A percentile compares a stretch with the other conserved stretches of the same genome.
Conservation (phyloP, 2,329 filamentous ascomycete species). For the Neobulgaria alba region DNA sequence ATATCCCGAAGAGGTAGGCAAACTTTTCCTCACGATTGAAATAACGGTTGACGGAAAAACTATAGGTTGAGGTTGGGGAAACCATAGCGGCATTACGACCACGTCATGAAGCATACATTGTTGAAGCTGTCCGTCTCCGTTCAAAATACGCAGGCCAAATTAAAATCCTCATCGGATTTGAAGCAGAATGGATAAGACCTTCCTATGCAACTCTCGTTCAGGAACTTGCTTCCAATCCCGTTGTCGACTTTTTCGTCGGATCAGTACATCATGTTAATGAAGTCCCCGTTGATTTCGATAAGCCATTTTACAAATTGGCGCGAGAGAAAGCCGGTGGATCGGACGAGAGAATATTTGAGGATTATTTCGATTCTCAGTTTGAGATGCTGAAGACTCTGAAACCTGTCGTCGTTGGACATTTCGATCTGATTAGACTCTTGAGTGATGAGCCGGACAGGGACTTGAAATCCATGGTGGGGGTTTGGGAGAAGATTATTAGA, state of each 20-base stretch:
- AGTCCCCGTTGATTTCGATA: conserved; percentile 83
- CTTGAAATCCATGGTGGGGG: conserved; percentile 46
- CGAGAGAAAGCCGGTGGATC: conserved; percentile 38
- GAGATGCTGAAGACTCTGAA: conserved; percentile 66
- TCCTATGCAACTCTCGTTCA: conserved; percentile 49
- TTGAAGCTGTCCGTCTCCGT: conserved; percentile 67
- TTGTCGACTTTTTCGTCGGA: conserved; percentile 84
- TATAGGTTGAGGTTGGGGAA: conserved; percentile 37
- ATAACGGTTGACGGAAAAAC: conserved; percentile 15
- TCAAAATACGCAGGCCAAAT: conserved; percentile 62
- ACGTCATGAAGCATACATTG: conserved; percentile 63
- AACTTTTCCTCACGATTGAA: neutral
- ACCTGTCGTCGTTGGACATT: conserved; percentile 82
- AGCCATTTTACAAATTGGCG: conserved; percentile 47
- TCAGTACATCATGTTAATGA: conserved; percentile 84
- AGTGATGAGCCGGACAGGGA: conserved; percentile 59
- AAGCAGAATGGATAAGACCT: conserved; percentile 83
- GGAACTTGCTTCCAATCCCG: conserved; percentile 47
- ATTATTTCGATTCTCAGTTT: conserved; percentile 83
- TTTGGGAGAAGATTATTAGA: conserved; percentile 66
- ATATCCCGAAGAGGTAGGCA: conserved; percentile 77
- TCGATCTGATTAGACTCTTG: conserved; percentile 81
- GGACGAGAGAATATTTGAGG: conserved; percentile 67
- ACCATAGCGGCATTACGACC: conserved; percentile 39
- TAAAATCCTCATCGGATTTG: conserved; percentile 79